Percentiles rank a stretch among this genome's conserved stretches.
phyloP scores from a whole-genome alignment of 2,329 filamentous ascomycete genomes.

The Mycocentrospora acerina region DNA sequence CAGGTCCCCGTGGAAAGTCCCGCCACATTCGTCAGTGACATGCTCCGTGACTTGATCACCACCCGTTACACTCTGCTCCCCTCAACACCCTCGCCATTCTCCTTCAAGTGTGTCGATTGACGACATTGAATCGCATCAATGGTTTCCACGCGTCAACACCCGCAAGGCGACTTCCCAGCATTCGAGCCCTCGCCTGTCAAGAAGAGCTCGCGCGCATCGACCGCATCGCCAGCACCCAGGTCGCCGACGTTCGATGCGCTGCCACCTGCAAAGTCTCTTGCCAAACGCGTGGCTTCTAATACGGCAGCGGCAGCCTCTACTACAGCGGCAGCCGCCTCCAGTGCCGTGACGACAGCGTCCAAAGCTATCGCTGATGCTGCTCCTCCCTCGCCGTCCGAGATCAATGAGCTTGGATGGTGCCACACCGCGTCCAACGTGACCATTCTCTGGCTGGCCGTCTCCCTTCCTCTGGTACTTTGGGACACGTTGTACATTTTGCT shows the following conservation, averaged over 20 bases:
- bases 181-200: conserved; percentile 40
- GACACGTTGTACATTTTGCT: conserved; percentile 77
- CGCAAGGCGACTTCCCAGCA: conserved; percentile 37
- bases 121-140: conserved; percentile 20
- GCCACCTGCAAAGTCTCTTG: conserved; percentile 16
- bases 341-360: conserved; percentile 9
- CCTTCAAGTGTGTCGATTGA: too few species aligned
- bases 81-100: too few species aligned
- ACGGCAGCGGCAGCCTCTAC: neutral
- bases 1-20: too few species aligned
- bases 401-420: conserved; percentile 47
- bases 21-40: too few species aligned
- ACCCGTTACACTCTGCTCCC: too few species aligned
- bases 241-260: conserved; percentile 21
- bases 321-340: conserved; percentile 11
- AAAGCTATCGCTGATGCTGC: conserved; percentile 16
- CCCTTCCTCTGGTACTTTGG: conserved; percentile 78
- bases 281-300: conserved; percentile 27
- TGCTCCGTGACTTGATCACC: too few species aligned
- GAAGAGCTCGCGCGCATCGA: conserved; percentile 36
- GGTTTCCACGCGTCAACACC: conserved; percentile 45
- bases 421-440: conserved; percentile 62
- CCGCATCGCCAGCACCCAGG: conserved; percentile 32
- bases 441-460: conserved; percentile 72
- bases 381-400: conserved; percentile 23